Conservation (phyloP, 75 land plant species). For the Ceratopteris richardii region DNA sequence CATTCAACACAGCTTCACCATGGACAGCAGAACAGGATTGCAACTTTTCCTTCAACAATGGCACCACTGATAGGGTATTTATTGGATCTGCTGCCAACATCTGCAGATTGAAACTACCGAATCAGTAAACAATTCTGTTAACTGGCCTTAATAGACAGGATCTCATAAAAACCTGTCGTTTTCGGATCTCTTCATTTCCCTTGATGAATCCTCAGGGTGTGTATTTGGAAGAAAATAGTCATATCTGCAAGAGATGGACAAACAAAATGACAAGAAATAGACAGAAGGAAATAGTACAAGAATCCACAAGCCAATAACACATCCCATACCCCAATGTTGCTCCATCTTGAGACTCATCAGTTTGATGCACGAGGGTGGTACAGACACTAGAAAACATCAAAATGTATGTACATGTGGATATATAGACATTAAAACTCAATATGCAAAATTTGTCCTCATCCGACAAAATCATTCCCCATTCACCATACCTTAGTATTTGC, state of each 20-base stretch:
- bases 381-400: constrained; percentile 67
- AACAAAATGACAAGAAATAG: background rate
- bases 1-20: constrained; percentile 73
- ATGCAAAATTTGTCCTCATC: constrained; percentile 1
- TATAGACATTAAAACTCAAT: background rate
- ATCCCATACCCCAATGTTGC: constrained; percentile 6
- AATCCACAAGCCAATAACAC: background rate
- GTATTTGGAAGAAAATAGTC: constrained; percentile 30
- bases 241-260: constrained; percentile 24
- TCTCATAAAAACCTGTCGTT: constrained; percentile 54
- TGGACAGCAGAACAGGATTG: constrained; percentile 78
- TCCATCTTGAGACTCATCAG: constrained; percentile 44
- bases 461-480: background rate
- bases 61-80: constrained; percentile 64
- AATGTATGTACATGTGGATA: no score
- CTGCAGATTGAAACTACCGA: constrained; percentile 7
- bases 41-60: constrained; percentile 68
- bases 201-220: constrained; percentile 14
- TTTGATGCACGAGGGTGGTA: constrained; percentile 70
- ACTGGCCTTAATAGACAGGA: background rate
- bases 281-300: background rate
- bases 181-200: constrained; percentile 61
- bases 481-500: constrained; percentile 78
- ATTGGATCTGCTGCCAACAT: constrained; percentile 67
- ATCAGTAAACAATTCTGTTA: background rate